A percentile compares a stretch with the other conserved stretches of the same genome.
These are phyloP conservation scores for Chloris gayana DNA, from an alignment of 176 grass and related monocot genomes.

Conservation along the genomic window DNA sequence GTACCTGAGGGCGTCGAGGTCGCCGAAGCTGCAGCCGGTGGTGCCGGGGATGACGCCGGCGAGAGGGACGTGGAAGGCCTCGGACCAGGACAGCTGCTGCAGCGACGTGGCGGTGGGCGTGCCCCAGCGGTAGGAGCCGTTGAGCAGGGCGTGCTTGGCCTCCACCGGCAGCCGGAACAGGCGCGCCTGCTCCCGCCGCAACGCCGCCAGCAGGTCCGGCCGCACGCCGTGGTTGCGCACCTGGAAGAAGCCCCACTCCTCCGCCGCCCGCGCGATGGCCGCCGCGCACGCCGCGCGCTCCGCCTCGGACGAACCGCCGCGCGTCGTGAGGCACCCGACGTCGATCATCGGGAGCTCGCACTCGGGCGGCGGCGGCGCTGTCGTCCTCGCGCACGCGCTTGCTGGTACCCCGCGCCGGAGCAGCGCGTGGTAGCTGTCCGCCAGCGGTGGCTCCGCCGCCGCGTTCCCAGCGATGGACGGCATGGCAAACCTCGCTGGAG, in stretches of 20 bases:
- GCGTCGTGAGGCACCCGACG: constrained; percentile 43
- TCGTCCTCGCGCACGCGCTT: neutral
- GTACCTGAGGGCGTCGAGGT: constrained; percentile 69
- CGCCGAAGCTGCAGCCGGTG: constrained; percentile 46
- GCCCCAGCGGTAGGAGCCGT: constrained; percentile 71
- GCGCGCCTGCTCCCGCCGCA: constrained; percentile 52
- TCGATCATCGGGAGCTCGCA: constrained; percentile 73
- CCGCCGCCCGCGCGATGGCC: constrained; percentile 57
- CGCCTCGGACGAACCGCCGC: neutral
- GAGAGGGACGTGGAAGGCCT: constrained; percentile 74
- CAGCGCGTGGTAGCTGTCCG: constrained; percentile 56
- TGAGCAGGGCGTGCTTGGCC: constrained; percentile 57
- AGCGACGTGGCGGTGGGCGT: constrained; percentile 48
- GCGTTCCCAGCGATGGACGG: constrained; percentile 34
- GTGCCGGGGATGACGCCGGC: constrained; percentile 53
- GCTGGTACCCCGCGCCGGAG: constrained; percentile 11
- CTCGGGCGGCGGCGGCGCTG: no score
- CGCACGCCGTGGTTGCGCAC: constrained; percentile 58
- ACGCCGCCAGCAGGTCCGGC: constrained; percentile 43
- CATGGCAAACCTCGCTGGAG: constrained; percentile 34
- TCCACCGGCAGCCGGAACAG: constrained; percentile 61
- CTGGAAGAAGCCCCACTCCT: constrained; percentile 89
- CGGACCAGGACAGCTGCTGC: constrained; percentile 82
- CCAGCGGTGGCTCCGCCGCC: constrained; percentile 52
- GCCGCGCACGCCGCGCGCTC: constrained; percentile 47